Evolutionary conservation across 1,284 basidiomycete species (phyloP).

Genomic region (Trametes hirsuta): DNA sequence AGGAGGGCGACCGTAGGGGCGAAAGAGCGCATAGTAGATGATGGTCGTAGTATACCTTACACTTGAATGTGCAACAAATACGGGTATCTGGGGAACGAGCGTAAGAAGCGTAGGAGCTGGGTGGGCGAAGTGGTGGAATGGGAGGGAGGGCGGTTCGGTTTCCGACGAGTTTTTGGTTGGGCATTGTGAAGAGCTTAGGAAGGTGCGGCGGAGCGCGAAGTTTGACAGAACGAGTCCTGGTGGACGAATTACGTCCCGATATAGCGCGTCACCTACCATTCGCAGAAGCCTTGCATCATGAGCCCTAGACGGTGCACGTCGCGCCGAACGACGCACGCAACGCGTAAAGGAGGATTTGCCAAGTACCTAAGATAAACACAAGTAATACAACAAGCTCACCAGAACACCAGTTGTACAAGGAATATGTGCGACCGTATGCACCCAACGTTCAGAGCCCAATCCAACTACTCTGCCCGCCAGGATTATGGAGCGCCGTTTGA

Average conservation of each 20-base stretch:
- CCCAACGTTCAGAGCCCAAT: slow-evolving; percentile 65
- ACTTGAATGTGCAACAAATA: slow-evolving; percentile 13
- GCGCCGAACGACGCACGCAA: too few species aligned
- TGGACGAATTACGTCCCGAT: neutral
- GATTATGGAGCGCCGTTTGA: slow-evolving; percentile 90
- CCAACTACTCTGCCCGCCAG: slow-evolving; percentile 89
- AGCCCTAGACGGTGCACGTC: too few species aligned
- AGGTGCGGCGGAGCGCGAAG: slow-evolving; percentile 16
- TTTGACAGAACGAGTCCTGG: neutral
- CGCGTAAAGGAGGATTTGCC: neutral
- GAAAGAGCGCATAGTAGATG: slow-evolving; percentile 53
- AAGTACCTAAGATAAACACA: neutral
- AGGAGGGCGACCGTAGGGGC: slow-evolving; percentile 46
- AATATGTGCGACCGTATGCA: neutral
- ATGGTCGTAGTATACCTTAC: neutral
- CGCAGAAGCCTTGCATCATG: neutral
- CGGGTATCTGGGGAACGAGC: slow-evolving; percentile 17
- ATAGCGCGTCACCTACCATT: slow-evolving; percentile 8
- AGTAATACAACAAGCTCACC: neutral
- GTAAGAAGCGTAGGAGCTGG: slow-evolving; percentile 11
- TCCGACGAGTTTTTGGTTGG: slow-evolving; percentile 5
- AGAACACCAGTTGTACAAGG: neutral
- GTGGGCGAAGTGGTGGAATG: neutral
- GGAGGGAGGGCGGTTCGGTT: neutral
- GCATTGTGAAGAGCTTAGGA: slow-evolving; percentile 21